Percentiles rank a stretch among this genome's conserved stretches.
Evolutionary conservation across 2,329 filamentous ascomycete species (phyloP).

Genomic region (Colletotrichum spaethianum): DNA sequence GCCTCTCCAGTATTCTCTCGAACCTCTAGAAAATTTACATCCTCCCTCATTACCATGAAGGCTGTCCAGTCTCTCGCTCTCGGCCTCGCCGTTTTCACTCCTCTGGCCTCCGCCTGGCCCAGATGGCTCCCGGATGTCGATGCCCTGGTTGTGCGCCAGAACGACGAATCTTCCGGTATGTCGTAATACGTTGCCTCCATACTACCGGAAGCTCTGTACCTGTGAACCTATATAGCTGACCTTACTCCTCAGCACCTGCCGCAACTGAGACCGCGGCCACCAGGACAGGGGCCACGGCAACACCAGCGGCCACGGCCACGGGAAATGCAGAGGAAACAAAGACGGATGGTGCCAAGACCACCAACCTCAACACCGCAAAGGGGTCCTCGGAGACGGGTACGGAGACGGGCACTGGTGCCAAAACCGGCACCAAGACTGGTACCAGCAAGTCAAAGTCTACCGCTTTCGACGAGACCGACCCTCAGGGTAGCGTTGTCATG

Average conservation of each 20-base stretch:
- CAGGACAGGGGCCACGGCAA: slow-evolving; percentile 41
- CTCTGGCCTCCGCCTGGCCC: slow-evolving; percentile 69
- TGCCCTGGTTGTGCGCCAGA: slow-evolving; percentile 65
- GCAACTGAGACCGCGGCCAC: slow-evolving; percentile 28
- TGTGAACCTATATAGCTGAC: slow-evolving; percentile 20
- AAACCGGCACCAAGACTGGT: slow-evolving; percentile 46
- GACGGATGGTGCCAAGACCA: slow-evolving; percentile 49
- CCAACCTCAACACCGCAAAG: slow-evolving; percentile 59
- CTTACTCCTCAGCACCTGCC: slow-evolving; percentile 10
- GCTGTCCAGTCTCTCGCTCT: slow-evolving; percentile 43
- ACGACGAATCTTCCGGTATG: slow-evolving; percentile 49
- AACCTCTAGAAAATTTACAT: neutral
- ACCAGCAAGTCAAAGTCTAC: slow-evolving; percentile 52
- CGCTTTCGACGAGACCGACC: slow-evolving; percentile 60
- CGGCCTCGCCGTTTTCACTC: slow-evolving; percentile 44
- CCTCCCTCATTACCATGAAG: slow-evolving; percentile 35
- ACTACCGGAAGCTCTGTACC: neutral
- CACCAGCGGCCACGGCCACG: slow-evolving; percentile 13
- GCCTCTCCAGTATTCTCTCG: neutral
- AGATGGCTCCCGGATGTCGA: slow-evolving; percentile 68
- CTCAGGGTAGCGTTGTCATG: slow-evolving; percentile 63
- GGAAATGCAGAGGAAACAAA: slow-evolving; percentile 43
- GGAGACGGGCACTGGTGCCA: slow-evolving; percentile 45
- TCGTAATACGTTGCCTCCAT: slow-evolving; percentile 33
- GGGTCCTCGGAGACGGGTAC: slow-evolving; percentile 41